A percentile compares a stretch with the other conserved stretches of the same genome.
Conservation (phyloP, 164 flowering plant genomes). For the Sextonia rubra region DNA sequence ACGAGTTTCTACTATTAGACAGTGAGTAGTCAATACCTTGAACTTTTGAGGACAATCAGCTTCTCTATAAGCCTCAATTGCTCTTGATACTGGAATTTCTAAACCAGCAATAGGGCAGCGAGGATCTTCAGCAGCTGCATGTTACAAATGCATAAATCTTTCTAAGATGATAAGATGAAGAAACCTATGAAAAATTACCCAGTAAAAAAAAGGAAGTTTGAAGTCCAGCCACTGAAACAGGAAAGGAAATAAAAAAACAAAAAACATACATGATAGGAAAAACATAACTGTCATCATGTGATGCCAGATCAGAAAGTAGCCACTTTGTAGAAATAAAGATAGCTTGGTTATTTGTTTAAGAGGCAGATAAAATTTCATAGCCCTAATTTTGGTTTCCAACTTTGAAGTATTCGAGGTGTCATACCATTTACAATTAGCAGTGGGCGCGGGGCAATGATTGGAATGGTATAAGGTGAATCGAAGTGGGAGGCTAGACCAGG, state of each 20-base stretch:
- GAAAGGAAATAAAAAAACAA: no score
- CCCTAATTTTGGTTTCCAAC: background rate
- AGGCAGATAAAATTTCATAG: background rate
- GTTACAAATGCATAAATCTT: background rate
- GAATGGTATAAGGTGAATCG: constrained; percentile 76
- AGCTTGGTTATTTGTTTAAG: background rate
- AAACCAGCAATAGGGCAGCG: constrained; percentile 82
- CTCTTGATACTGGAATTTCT: constrained; percentile 36
- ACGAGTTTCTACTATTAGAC: background rate
- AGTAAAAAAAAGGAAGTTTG: background rate
- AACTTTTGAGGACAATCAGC: constrained; percentile 47
- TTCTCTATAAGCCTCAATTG: constrained; percentile 43
- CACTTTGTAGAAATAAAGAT: background rate
- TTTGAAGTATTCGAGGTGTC: background rate
- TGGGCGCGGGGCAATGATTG: constrained; percentile 86
- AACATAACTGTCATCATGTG: no score
- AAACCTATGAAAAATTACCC: background rate
- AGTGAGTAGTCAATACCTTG: constrained; percentile 35
- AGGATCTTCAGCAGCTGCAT: constrained; percentile 82
- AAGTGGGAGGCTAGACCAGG: constrained; percentile 78
- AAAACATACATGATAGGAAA: background rate
- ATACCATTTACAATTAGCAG: constrained; percentile 83
- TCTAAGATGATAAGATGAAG: background rate
- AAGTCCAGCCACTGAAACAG: background rate
- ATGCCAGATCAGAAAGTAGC: background rate